Evolutionary conservation across 768 basidiomycete species (phyloP).

Genomic region (Tulasnella sp.): DNA sequence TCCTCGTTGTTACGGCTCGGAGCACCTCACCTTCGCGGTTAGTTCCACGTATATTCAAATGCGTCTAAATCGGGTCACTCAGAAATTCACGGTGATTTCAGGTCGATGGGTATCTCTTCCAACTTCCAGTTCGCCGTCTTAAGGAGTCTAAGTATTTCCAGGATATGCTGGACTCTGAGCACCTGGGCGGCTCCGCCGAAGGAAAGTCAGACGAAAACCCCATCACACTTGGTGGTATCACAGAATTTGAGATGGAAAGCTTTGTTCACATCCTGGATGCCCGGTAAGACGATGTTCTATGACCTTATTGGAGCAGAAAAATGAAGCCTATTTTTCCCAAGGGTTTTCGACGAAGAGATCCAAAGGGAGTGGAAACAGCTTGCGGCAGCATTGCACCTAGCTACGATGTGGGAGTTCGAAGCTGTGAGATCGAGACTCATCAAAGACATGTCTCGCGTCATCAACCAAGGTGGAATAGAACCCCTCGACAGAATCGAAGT

Average conservation of each 20-base stretch:
- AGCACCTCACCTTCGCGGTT: background rate
- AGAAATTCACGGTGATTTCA: background rate
- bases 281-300: background rate
- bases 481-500: slow-evolving; percentile 4
- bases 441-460: background rate
- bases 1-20: background rate
- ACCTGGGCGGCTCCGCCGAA: slow-evolving; percentile 10
- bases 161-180: background rate
- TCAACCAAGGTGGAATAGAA: background rate
- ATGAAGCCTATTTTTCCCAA: background rate
- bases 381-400: slow-evolving; percentile 10
- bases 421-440: background rate
- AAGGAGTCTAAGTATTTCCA: background rate
- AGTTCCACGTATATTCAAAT: background rate
- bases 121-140: background rate
- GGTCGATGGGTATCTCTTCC: background rate
- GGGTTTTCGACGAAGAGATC: too few relatives aligned
- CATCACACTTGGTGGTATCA: slow-evolving; percentile 7
- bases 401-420: slow-evolving; percentile 23
- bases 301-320: background rate
- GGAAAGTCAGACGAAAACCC: slow-evolving; percentile 9
- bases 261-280: background rate
- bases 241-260: slow-evolving; percentile 16
- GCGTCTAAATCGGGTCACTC: background rate
- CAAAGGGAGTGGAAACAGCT: background rate